These are phyloP conservation scores for Lactarius quietus DNA, from an alignment of 768 basidiomycete species.

Conservation along the genomic window DNA sequence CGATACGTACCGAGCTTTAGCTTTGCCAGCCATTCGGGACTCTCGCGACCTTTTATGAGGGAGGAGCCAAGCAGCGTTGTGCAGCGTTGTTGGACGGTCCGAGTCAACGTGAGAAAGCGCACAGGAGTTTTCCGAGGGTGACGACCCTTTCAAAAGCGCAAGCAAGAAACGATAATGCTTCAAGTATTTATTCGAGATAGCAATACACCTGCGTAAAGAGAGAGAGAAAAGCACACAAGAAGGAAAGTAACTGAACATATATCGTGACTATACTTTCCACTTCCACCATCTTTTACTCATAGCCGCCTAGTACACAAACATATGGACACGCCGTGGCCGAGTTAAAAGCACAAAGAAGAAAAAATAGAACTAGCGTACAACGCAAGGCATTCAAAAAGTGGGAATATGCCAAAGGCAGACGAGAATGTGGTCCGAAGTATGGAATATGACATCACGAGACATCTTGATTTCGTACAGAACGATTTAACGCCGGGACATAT, in stretches of 20 bases:
- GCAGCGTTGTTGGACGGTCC: background rate
- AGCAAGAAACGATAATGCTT: background rate
- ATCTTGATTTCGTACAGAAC: conserved; percentile 14
- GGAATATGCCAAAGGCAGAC: conserved; percentile 13
- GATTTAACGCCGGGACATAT: conserved; percentile 4
- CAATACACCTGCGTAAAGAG: conserved; percentile 15
- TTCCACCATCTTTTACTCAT: background rate
- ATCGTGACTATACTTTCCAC: background rate
- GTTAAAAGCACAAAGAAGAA: background rate
- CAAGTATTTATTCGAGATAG: conserved; percentile 9
- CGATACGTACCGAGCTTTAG: conserved; percentile 52
- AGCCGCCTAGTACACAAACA: conserved; percentile 4
- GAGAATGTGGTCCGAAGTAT: conserved; percentile 10
- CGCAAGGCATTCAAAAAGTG: conserved; percentile 11
- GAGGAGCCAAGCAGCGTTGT: background rate
- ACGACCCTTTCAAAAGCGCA: too few species aligned
- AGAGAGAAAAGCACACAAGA: background rate
- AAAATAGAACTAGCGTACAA: conserved; percentile 14
- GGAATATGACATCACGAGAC: conserved; percentile 7
- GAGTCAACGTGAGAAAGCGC: background rate
- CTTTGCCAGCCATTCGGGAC: conserved; percentile 52
- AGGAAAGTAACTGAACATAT: conserved; percentile 15
- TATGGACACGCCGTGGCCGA: background rate
- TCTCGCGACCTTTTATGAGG: background rate
- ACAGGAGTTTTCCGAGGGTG: background rate